Percentiles rank a stretch among this genome's conserved stretches.
These are phyloP conservation scores for Crotalaria pallida DNA, from an alignment of 306 rosid species.

Conservation along the genomic window DNA sequence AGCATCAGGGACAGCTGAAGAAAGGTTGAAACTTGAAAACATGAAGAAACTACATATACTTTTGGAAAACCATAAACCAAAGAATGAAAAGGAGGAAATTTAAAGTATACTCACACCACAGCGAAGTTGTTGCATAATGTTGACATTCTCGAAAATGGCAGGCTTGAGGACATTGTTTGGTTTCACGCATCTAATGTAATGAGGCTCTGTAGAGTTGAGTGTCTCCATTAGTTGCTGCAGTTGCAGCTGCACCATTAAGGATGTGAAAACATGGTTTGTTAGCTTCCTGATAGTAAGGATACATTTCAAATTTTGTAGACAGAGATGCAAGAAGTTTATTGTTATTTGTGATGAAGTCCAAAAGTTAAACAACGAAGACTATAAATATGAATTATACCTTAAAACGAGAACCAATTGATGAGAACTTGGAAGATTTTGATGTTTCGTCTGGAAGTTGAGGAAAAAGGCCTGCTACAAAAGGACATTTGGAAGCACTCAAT, in stretches of 20 bases:
- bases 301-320: conserved; percentile 20
- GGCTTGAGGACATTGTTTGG: conserved; percentile 98
- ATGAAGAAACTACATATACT: conserved; percentile 8
- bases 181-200: conserved; percentile 96
- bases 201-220: conserved; percentile 91
- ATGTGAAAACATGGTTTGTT: conserved; percentile 20
- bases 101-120: conserved; percentile 82
- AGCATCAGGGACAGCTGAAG: conserved; percentile 21
- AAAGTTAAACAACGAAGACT: neutral
- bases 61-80: conserved; percentile 14
- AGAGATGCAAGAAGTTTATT: conserved; percentile 10
- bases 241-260: conserved; percentile 76
- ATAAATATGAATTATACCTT: conserved; percentile 49
- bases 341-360: conserved; percentile 3
- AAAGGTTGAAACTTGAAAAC: conserved; percentile 13
- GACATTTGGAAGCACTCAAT: conserved; percentile 77
- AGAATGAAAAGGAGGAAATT: conserved; percentile 29
- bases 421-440: conserved; percentile 89
- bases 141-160: conserved; percentile 86
- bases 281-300: conserved; percentile 26
- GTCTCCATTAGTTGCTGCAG: conserved; percentile 88
- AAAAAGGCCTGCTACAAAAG: conserved; percentile 96
- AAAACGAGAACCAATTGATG: conserved; percentile 96
- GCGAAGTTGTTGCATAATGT: conserved; percentile 97
- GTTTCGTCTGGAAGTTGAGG: conserved; percentile 92